Evolutionary conservation across 345 rosid species (phyloP).

Genomic region (Brassica napus): DNA sequence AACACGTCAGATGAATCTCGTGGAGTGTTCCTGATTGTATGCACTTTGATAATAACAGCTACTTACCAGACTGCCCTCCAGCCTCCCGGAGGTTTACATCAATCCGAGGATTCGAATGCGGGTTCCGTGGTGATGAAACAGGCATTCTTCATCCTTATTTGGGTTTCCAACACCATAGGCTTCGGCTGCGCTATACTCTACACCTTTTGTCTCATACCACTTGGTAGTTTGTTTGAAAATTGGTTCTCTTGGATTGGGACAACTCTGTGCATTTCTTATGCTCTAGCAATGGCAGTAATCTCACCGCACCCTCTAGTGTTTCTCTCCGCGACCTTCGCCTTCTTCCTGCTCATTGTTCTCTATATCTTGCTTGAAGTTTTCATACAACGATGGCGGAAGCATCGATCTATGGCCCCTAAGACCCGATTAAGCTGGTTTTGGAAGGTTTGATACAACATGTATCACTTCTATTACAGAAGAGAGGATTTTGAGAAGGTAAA

Average conservation of each 20-base stretch:
- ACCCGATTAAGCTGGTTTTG: slow-evolving; percentile 6
- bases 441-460: slow-evolving; percentile 3
- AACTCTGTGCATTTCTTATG: slow-evolving; percentile 23
- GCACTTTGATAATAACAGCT: slow-evolving; percentile 26
- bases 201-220: slow-evolving; percentile 34
- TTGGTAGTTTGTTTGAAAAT: not conserved
- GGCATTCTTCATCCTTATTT: slow-evolving; percentile 6
- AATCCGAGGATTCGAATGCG: not conserved
- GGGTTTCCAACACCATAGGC: slow-evolving; percentile 20
- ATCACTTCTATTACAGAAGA: not conserved
- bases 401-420: not conserved
- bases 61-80: slow-evolving; percentile 31
- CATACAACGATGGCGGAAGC: not conserved
- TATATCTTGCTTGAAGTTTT: not conserved
- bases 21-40: slow-evolving; percentile 25
- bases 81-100: slow-evolving; percentile 34
- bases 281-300: slow-evolving; percentile 23
- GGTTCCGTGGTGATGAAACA: slow-evolving; percentile 24
- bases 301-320: slow-evolving; percentile 2
- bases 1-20: slow-evolving; percentile 1
- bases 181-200: slow-evolving; percentile 21
- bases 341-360: not conserved
- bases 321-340: not conserved
- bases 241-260: slow-evolving; percentile 8
- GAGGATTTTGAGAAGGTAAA: not conserved